phyloP scores from a whole-genome alignment of 2,329 filamentous ascomycete species.

The Blastomyces percursus region DNA sequence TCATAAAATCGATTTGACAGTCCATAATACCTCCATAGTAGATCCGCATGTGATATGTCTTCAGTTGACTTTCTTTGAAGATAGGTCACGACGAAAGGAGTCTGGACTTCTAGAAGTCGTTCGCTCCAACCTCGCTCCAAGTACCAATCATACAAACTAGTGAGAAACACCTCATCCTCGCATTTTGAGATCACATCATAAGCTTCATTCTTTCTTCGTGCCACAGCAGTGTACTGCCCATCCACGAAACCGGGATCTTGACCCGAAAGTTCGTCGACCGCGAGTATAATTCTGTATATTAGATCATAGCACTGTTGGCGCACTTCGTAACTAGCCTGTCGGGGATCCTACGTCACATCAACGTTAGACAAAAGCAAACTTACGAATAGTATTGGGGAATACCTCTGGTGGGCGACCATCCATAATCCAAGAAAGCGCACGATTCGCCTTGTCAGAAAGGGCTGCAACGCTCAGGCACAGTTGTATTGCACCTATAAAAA shows the following conservation, averaged over 20 bases:
- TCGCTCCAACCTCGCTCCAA: conserved; percentile 74
- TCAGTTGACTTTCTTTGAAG: conserved; percentile 63
- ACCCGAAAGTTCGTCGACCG: conserved; percentile 61
- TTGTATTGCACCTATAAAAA: conserved; percentile 58
- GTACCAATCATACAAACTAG: conserved; percentile 97
- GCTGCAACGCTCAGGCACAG: conserved; percentile 73
- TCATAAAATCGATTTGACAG: conserved; percentile 74
- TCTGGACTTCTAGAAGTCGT: conserved; percentile 72
- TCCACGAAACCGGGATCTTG: conserved; percentile 63
- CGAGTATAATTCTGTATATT: conserved; percentile 69
- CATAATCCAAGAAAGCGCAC: conserved; percentile 73
- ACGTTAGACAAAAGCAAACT: conserved; percentile 7
- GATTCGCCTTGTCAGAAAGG: conserved; percentile 77
- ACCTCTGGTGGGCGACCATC: conserved; percentile 60
- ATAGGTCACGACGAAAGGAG: conserved; percentile 76
- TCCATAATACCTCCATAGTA: conserved; percentile 86
- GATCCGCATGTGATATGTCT: conserved; percentile 68
- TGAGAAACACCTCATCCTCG: conserved; percentile 87
- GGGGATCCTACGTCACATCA: conserved; percentile 46
- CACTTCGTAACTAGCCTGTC: conserved; percentile 55
- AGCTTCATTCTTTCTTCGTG: conserved; percentile 73
- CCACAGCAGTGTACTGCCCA: conserved; percentile 62
- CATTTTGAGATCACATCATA: conserved; percentile 84
- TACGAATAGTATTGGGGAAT: conserved; percentile 5
- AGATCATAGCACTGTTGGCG: conserved; percentile 74